Percentiles rank a stretch among this genome's conserved stretches.
Conservation (phyloP, 257 asterid species). For the Capsicum pubescens region DNA sequence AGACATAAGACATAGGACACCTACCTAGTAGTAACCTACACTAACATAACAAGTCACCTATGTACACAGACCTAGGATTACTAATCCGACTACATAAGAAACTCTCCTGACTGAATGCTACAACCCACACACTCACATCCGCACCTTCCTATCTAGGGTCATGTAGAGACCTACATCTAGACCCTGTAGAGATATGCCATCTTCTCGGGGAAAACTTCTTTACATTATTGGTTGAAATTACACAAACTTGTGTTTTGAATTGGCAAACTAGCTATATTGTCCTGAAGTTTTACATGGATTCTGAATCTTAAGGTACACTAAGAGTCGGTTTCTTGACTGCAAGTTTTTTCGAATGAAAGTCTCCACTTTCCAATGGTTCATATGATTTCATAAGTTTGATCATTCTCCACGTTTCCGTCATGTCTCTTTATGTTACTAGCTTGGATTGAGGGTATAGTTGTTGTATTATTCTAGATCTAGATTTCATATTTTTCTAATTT, state of each 20-base stretch:
- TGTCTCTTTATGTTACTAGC: neutral
- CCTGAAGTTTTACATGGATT: neutral
- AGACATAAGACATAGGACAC: too few species aligned
- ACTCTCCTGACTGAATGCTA: too few species aligned
- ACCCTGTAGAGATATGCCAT: constrained; percentile 90
- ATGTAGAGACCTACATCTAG: constrained; percentile 75
- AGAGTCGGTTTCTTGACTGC: neutral
- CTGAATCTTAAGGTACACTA: neutral
- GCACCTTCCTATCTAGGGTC: too few species aligned
- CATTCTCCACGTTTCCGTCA: neutral
- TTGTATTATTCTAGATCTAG: neutral
- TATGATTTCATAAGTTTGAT: neutral
- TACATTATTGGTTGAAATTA: neutral
- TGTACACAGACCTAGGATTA: too few species aligned
- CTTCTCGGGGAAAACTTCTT: neutral
- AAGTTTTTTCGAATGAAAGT: neutral
- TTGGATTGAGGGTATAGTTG: neutral
- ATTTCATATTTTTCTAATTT: too few species aligned
- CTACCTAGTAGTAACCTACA: too few species aligned
- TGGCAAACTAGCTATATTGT: neutral
- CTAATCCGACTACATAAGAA: too few species aligned
- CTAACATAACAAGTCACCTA: too few species aligned
- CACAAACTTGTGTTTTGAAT: neutral
- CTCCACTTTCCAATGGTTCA: neutral
- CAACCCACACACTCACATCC: too few species aligned